These are phyloP conservation scores for Collybiopsis confluens DNA, from an alignment of 768 basidiomycete species.

Conservation along the genomic window DNA sequence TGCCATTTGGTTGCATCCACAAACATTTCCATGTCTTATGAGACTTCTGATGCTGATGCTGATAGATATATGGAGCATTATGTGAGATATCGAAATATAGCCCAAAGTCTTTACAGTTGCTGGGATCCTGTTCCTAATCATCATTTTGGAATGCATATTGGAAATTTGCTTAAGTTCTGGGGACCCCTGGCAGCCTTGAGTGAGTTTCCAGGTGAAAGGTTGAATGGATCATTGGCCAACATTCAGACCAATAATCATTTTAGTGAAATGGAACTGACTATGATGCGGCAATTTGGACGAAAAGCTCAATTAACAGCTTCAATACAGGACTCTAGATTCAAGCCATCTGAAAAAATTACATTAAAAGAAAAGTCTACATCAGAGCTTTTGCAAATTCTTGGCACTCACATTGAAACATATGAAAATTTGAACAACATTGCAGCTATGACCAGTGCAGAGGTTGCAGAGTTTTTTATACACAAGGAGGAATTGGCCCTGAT, in stretches of 20 bases:
- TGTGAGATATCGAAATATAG: constrained; percentile 7
- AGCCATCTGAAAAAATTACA: not conserved
- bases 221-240: constrained; percentile 13
- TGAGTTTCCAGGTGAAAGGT: constrained; percentile 14
- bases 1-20: constrained; percentile 14
- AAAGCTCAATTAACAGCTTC: not conserved
- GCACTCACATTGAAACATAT: not conserved
- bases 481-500: not conserved
- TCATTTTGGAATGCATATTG: constrained; percentile 15
- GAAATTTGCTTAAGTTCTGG: constrained; percentile 14
- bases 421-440: not conserved
- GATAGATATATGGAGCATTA: constrained; percentile 9
- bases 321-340: constrained; percentile 3
- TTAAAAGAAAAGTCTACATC: not conserved
- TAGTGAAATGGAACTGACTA: constrained; percentile 15
- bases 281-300: constrained; percentile 11
- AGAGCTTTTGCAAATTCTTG: constrained; percentile 3
- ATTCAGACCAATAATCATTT: constrained; percentile 13
- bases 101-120: constrained; percentile 7
- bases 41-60: constrained; percentile 12
- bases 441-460: not conserved
- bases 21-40: constrained; percentile 13
- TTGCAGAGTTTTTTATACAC: not conserved
- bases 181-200: constrained; percentile 13
- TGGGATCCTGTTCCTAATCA: constrained; percentile 11